Percentiles rank a stretch among this genome's conserved stretches.
Conservation (phyloP, 352 stramenopile genomes). For the Globisporangium rhizosaccharum region DNA sequence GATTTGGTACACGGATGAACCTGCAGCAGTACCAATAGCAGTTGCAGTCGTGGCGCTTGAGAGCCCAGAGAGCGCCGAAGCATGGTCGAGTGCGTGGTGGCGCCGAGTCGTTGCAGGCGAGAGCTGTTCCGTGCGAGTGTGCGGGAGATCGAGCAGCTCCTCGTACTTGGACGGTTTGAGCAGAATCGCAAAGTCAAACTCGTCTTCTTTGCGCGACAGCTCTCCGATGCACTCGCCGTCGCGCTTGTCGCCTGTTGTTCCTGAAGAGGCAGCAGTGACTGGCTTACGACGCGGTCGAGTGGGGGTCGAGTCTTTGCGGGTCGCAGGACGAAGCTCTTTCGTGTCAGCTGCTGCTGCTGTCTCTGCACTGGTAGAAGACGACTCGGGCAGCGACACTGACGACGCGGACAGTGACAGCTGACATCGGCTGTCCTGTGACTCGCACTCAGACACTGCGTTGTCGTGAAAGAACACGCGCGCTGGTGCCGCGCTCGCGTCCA, state of each 20-base stretch:
- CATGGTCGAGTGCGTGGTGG: background rate
- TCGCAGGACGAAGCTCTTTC: background rate
- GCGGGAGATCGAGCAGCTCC: constrained; percentile 38
- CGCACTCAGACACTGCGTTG: constrained; percentile 3
- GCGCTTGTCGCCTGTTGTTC: background rate
- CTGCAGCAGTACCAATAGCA: background rate
- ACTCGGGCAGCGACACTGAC: background rate
- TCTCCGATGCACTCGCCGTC: constrained; percentile 40
- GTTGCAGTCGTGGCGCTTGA: background rate
- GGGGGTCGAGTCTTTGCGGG: background rate
- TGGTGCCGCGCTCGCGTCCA: background rate
- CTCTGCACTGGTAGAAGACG: background rate
- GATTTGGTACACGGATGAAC: too few relatives aligned
- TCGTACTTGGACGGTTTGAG: constrained; percentile 70
- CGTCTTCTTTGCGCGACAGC: constrained; percentile 60
- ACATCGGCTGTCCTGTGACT: background rate
- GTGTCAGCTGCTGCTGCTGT: background rate
- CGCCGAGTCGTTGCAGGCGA: background rate
- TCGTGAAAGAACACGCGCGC: constrained; percentile 12
- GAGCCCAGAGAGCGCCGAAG: background rate
- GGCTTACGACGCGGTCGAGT: background rate
- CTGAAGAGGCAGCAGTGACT: background rate
- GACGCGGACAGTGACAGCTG: background rate
- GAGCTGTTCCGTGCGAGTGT: background rate
- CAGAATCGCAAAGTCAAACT: constrained; percentile 84